Evolutionary conservation across 768 basidiomycete genomes (phyloP).

Genomic region (Cystofilobasidium ferigula): DNA sequence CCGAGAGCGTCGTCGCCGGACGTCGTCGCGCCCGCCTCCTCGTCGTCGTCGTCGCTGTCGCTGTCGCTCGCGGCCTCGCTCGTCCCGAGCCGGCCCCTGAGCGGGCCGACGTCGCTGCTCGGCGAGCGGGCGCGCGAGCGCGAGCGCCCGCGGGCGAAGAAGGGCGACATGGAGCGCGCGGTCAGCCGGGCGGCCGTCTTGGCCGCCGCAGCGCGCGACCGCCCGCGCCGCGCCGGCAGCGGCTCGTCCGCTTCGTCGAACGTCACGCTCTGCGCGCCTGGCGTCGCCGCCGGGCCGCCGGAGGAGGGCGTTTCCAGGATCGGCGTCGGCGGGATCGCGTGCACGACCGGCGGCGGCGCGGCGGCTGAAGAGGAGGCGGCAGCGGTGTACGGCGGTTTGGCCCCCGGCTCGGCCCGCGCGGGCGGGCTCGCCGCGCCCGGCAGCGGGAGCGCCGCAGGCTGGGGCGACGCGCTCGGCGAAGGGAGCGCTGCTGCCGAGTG

Average conservation of each 20-base stretch:
- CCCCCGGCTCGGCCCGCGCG: neutral
- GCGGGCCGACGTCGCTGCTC: slow-evolving; percentile 48
- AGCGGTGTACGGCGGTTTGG: neutral
- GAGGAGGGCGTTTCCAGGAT: slow-evolving; percentile 43
- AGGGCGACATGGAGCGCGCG: slow-evolving; percentile 64
- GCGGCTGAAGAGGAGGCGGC: slow-evolving; percentile 49
- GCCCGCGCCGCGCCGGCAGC: slow-evolving; percentile 31
- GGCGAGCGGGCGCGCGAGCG: slow-evolving; percentile 28
- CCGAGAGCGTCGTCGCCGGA: slow-evolving; percentile 40
- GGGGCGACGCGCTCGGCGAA: neutral
- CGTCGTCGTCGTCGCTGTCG: slow-evolving; percentile 33
- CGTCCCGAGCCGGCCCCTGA: slow-evolving; percentile 42
- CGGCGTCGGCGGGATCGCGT: slow-evolving; percentile 38
- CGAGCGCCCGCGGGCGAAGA: slow-evolving; percentile 49
- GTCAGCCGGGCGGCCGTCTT: no score
- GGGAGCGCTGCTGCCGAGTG: no score
- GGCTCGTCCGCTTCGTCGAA: slow-evolving; percentile 25
- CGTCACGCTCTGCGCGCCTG: neutral
- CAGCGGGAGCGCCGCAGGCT: neutral
- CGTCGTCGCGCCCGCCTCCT: slow-evolving; percentile 19
- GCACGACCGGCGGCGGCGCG: slow-evolving; percentile 41
- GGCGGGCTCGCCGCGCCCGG: neutral
- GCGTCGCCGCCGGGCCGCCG: neutral
- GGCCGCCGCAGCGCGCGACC: no score
- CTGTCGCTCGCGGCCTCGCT: slow-evolving; percentile 45